Conservation (phyloP, 805 yeast species). For the Kodamaea nitidulidarum region DNA sequence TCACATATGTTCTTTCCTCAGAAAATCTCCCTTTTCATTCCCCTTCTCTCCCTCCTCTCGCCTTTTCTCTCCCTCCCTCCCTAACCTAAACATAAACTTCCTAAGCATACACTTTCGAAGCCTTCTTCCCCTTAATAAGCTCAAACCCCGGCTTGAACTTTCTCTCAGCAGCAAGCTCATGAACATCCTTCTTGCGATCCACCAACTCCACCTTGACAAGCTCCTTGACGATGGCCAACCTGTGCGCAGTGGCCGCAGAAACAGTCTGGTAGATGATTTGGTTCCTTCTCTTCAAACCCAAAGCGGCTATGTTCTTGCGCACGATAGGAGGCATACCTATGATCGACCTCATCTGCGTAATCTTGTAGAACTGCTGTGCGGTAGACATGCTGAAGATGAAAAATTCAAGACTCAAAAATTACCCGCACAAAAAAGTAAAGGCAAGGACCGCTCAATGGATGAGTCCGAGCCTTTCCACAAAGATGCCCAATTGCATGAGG, state of each 20-base stretch:
- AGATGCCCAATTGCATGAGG: slow-evolving; percentile 15
- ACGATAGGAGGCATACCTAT: slow-evolving; percentile 76
- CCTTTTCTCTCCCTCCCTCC: too few relatives aligned
- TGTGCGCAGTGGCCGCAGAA: slow-evolving; percentile 79
- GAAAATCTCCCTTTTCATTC: too few relatives aligned
- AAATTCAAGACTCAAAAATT: slow-evolving; percentile 4
- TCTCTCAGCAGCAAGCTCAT: slow-evolving; percentile 51
- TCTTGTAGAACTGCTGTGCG: slow-evolving; percentile 38
- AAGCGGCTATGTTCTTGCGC: slow-evolving; percentile 58
- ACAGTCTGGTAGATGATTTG: slow-evolving; percentile 69
- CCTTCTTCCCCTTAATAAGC: slow-evolving; percentile 10
- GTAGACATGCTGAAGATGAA: slow-evolving; percentile 10
- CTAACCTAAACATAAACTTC: too few relatives aligned
- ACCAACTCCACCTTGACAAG: slow-evolving; percentile 77
- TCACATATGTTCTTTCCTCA: too few relatives aligned
- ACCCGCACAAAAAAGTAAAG: slow-evolving; percentile 1
- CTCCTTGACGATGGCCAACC: slow-evolving; percentile 78
- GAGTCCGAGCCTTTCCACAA: slow-evolving; percentile 9
- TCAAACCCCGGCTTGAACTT: slow-evolving; percentile 62
- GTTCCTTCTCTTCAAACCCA: slow-evolving; percentile 76
- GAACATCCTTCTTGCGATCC: slow-evolving; percentile 46
- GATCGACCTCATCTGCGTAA: slow-evolving; percentile 75
- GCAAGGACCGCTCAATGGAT: slow-evolving; percentile 1
- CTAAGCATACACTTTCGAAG: not conserved
- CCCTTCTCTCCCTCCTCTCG: too few relatives aligned